Evolutionary conservation across 352 stramenopile genomes (phyloP), one percentile per base, ranked within the genome.

Genomic region (Phytopythium ostracodes): DNA sequence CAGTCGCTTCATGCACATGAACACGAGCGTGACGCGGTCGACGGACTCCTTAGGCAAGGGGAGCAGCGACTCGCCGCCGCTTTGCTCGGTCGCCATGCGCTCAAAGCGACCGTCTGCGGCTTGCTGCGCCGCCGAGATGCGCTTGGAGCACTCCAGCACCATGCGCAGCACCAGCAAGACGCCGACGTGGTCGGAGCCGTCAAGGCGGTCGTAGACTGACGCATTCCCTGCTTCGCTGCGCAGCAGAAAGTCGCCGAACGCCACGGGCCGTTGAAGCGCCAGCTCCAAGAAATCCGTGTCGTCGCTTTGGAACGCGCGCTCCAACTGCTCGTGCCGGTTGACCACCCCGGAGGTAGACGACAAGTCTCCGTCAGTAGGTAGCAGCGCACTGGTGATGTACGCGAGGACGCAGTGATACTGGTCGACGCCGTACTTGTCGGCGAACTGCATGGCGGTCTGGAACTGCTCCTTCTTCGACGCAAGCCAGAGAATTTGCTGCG

Each of bases 1-100:
- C 3, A 91, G 54, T 2, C 85, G 84, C 59, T 93, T 93, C 31
- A 91, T 56, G 36, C 84, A 93, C 82, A 91, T 81, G 55, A 93
- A 91, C 22, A 93, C 51, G 7, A 93, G 62, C 6, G 80, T 86
- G 18, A 87, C 66, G 27, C 81, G 80, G 57, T 91, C 79, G 17
- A 51, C 77, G 14, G 72, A 74, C 17, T 63, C 54, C 47, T 92
- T 89, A 0, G 72, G 53, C 20, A 93, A 40, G 14, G 82, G 80
- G 25, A 91, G 84, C 12, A 73, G 56, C 59, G 70, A 73, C 8
- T 17, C 10, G 56, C 11, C 24, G 15, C 46, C 46, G 14, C 46
- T 35, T 53, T 33, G 46, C 24, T 53, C 46, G 14, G 24, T 6
- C 46, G 35, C 22, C 12, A 53, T 38, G 24, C 59, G 53, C 3